Evolutionary conservation across 1,284 basidiomycete species (phyloP).

Genomic region (Pseudozyma sp.): DNA sequence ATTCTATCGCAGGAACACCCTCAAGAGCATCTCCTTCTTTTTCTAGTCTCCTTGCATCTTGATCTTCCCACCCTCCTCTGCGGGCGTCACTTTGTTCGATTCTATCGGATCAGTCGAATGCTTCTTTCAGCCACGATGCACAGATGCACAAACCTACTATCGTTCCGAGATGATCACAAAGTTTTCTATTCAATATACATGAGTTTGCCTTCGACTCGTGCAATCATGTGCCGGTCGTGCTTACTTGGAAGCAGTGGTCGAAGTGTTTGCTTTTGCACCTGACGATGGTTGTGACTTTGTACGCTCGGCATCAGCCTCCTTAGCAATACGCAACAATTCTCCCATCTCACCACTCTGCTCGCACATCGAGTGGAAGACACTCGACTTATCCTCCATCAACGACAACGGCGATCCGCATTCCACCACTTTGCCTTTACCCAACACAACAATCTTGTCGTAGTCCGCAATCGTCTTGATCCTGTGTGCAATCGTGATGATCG

Average conservation of each 20-base stretch:
- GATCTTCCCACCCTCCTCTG: neutral
- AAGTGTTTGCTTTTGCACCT: neutral
- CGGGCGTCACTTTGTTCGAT: neutral
- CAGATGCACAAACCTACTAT: neutral
- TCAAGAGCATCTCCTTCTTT: neutral
- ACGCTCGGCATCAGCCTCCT: constrained; percentile 37
- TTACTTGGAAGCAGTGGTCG: constrained; percentile 3
- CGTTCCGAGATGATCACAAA: neutral
- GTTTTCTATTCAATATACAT: constrained; percentile 2
- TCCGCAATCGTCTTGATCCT: constrained; percentile 76
- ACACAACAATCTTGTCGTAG: constrained; percentile 73
- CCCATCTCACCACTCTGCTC: constrained; percentile 61
- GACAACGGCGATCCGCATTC: constrained; percentile 81
- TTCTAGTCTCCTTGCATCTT: neutral
- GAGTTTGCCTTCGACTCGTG: no score
- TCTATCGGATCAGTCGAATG: constrained; percentile 2
- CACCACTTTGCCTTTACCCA: constrained; percentile 76
- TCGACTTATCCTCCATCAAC: constrained; percentile 71
- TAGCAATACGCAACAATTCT: constrained; percentile 44
- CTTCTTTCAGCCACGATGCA: neutral
- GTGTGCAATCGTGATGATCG: constrained; percentile 75
- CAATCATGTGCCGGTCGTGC: neutral
- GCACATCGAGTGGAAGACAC: constrained; percentile 62
- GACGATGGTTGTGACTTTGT: neutral
- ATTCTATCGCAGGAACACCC: constrained; percentile 19